Percentiles rank a stretch among this genome's conserved stretches.
These are phyloP conservation scores for Musa schizocarpa DNA, from an alignment of 176 grass and related monocot species.

Conservation along the genomic window DNA sequence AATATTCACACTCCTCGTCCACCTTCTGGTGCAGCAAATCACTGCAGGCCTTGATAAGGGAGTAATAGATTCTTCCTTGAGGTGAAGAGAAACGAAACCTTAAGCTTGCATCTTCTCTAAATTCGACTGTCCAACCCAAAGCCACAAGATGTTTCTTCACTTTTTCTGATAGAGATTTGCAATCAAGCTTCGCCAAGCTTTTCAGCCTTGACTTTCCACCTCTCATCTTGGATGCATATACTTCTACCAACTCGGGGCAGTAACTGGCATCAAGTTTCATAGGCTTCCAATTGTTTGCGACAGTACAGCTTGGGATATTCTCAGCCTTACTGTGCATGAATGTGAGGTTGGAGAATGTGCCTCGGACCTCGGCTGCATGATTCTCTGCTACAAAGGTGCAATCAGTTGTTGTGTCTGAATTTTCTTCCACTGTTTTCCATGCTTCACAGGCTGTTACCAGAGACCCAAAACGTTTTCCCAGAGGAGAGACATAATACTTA, in stretches of 20 bases:
- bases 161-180: conserved; percentile 10
- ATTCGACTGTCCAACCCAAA: conserved; percentile 57
- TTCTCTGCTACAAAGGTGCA: not conserved
- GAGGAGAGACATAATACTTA: conserved; percentile 47
- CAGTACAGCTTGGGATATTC: not conserved
- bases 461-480: conserved; percentile 39
- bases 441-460: conserved; percentile 47
- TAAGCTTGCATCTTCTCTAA: conserved; percentile 18
- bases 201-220: conserved; percentile 16
- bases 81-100: conserved; percentile 40
- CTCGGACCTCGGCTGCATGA: conserved; percentile 14
- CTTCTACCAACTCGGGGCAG: conserved; percentile 27
- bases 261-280: conserved; percentile 35
- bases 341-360: not conserved
- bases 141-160: conserved; percentile 60
- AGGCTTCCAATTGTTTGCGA: conserved; percentile 26
- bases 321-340: not conserved
- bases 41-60: conserved; percentile 26
- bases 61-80: conserved; percentile 35
- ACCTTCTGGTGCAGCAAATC: conserved; percentile 26
- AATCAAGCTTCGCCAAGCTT: not conserved
- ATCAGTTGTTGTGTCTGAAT: conserved; percentile 5
- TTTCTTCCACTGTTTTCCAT: conserved; percentile 6
- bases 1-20: conserved; percentile 6
- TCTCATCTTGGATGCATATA: conserved; percentile 17